A percentile compares a stretch with the other conserved stretches of the same genome.
Conservation (phyloP, 2,329 filamentous ascomycete species). For the Claviceps africana region DNA sequence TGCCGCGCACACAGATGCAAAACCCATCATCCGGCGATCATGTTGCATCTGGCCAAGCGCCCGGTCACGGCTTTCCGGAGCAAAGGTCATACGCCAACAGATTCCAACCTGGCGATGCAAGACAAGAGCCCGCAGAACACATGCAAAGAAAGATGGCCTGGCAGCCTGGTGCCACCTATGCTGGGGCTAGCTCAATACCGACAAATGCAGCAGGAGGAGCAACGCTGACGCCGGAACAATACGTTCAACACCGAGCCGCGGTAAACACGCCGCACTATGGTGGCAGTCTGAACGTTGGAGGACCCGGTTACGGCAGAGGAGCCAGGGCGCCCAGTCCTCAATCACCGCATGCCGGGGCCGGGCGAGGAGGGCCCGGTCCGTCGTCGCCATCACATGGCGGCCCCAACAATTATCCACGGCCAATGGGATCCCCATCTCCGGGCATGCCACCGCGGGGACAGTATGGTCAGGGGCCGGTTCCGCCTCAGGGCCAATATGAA, state of each 20-base stretch:
- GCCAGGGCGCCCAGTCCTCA: constrained; percentile 16
- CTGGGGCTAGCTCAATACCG: constrained; percentile 24
- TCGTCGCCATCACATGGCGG: constrained; percentile 11
- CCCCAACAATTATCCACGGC: constrained; percentile 19
- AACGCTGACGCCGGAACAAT: constrained; percentile 64
- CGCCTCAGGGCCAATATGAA: constrained; percentile 19
- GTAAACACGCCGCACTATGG: constrained; percentile 41
- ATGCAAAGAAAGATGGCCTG: constrained; percentile 56
- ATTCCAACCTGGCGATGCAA: constrained; percentile 22
- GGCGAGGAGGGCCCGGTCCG: constrained; percentile 8
- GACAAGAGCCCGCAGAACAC: constrained; percentile 37
- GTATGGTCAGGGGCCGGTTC: constrained; percentile 11
- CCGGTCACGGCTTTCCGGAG: constrained; percentile 20
- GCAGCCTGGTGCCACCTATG: constrained; percentile 54
- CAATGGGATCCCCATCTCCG: constrained; percentile 15
- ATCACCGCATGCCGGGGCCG: constrained; percentile 14
- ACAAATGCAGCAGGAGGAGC: constrained; percentile 14
- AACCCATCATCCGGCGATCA: constrained; percentile 9
- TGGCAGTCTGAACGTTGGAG: constrained; percentile 41
- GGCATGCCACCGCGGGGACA: constrained; percentile 19
- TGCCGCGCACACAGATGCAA: constrained; percentile 19
- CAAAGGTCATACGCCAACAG: constrained; percentile 11
- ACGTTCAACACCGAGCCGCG: constrained; percentile 61
- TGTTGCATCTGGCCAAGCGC: constrained; percentile 8
- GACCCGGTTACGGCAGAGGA: constrained; percentile 13